These are phyloP conservation scores for Rhamnella rubrinervis DNA, from an alignment of 331 rosid genomes.

Conservation along the genomic window DNA sequence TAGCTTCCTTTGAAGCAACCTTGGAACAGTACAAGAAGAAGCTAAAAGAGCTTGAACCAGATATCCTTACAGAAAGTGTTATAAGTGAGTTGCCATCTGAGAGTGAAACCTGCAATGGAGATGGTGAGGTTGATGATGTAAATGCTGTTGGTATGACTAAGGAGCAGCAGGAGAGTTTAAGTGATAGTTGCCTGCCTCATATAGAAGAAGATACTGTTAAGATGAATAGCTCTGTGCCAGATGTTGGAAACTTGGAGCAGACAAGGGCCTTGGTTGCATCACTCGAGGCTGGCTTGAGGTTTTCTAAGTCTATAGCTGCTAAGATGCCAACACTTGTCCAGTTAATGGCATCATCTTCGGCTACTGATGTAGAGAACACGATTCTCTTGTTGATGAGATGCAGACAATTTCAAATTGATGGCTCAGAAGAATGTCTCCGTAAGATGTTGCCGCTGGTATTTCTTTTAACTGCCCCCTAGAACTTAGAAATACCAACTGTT, in stretches of 20 bases:
- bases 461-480: conserved; percentile 17
- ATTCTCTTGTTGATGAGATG: conserved; percentile 94
- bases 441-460: conserved; percentile 95
- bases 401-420: conserved; percentile 95
- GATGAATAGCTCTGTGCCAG: conserved; percentile 67
- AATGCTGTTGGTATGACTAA: conserved; percentile 34
- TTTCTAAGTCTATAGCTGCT: conserved; percentile 73
- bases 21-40: conserved; percentile 76
- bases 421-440: conserved; percentile 84
- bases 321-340: conserved; percentile 86
- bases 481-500: conserved; percentile 14
- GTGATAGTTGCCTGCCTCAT: conserved; percentile 69
- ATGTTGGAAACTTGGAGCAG: conserved; percentile 92
- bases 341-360: conserved; percentile 94
- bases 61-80: conserved; percentile 44
- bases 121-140: conserved; percentile 60
- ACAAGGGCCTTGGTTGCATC: conserved; percentile 97
- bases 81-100: conserved; percentile 40
- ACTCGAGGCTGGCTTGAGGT: conserved; percentile 88
- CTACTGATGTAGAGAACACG: conserved; percentile 88
- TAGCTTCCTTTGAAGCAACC: conserved; percentile 88
- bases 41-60: conserved; percentile 74
- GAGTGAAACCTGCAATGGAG: conserved; percentile 34
- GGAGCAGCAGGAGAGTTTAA: conserved; percentile 61
- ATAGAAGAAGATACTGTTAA: conserved; percentile 42